These are phyloP conservation scores for Mercurialis annua DNA, from an alignment of 345 rosid genomes.

Conservation along the genomic window DNA sequence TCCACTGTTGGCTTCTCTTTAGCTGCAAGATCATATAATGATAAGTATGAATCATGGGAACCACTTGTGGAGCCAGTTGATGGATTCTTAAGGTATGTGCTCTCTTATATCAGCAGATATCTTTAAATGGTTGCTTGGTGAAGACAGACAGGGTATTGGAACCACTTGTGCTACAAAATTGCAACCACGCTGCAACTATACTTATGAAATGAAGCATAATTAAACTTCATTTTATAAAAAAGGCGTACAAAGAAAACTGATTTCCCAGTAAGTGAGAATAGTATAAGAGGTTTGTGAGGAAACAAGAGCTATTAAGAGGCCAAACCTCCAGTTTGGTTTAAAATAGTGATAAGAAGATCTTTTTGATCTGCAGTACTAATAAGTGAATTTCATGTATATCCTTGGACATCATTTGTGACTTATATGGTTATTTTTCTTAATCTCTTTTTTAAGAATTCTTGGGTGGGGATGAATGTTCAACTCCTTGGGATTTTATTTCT, in stretches of 20 bases:
- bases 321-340: too few species aligned
- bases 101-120: not conserved
- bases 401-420: too few species aligned
- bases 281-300: too few species aligned
- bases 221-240: too few species aligned
- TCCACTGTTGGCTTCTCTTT: conserved; percentile 75
- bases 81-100: conserved; percentile 61
- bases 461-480: not conserved
- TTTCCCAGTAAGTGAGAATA: too few species aligned
- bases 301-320: too few species aligned
- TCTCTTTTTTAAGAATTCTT: not conserved
- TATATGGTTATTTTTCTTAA: too few species aligned
- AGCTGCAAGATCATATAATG: conserved; percentile 87
- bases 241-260: too few species aligned
- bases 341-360: too few species aligned
- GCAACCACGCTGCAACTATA: not conserved
- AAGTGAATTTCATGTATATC: too few species aligned
- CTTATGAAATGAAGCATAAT: not conserved
- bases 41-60: conserved; percentile 92
- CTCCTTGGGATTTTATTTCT: not conserved
- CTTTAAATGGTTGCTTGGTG: not conserved
- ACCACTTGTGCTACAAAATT: not conserved
- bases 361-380: too few species aligned
- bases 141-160: not conserved
- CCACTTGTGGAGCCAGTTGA: conserved; percentile 91